Evolutionary conservation across 257 asterid genomes (phyloP), one percentile per base, ranked within the genome.

Genomic region (Penstemon newberryi): DNA sequence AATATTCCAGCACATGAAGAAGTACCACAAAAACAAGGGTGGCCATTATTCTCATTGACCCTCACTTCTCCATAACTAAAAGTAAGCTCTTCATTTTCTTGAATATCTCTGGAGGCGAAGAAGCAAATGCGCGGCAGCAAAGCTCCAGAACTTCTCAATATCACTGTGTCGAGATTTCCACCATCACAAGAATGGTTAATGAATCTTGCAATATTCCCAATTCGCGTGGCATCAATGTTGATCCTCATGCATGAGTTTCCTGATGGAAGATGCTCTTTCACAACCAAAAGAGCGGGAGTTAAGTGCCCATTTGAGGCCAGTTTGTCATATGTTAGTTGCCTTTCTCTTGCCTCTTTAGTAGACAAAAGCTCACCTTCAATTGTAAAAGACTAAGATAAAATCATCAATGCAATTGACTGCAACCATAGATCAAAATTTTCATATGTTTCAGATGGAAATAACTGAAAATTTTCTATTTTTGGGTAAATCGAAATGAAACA

Each of bases 151-250:
- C 89, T 83, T 65, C 97, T 92, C 46, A 88, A 78, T 37, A 93
- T 72, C 57, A 60, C 72, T 0, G 89, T 70, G 54, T 78, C 82
- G 0, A 88, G 81, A 73, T 90, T 93, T 25, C 99, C 99, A 19
- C 97, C 99, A 67, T 90, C 96, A 49, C 97, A 93, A 1, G 95
- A 93, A 67, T 93, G 99, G 80, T 93, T 93, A 40, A 93, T 84
- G 77, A 93, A 93, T 56, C 97, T 79, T 1, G 97, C 94, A 12
- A 88, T 63, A 53, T 88, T 93, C 4, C 97, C 98, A 5, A 81
- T 77, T 51, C 78, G 76, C 43, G 99, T 90, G 67, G 94, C 98
- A 56, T 93, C 99, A 63, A 90, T 83, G 75, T 93, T 93, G 67
- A 89, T 79, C 81, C 99, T 82, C 81, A 90, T 80, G 75, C 94